Conservation (phyloP, 805 yeast species). For the Candida sanyiensis region DNA sequence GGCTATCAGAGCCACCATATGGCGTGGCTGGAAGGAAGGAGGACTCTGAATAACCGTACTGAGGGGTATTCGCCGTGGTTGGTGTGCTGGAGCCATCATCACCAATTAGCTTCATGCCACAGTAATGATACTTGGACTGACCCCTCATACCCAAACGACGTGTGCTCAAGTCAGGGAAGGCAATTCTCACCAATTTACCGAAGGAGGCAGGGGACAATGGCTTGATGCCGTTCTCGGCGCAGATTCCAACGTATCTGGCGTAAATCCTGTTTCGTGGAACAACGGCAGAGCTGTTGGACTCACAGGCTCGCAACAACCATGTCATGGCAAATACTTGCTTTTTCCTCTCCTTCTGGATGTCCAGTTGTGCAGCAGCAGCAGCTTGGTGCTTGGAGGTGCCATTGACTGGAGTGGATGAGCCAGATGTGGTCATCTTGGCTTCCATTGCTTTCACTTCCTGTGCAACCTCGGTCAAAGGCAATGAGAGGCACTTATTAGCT, state of each 20-base stretch:
- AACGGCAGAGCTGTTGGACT: slow-evolving; percentile 41
- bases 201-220: slow-evolving; percentile 73
- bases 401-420: slow-evolving; percentile 10
- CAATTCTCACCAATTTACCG: slow-evolving; percentile 61
- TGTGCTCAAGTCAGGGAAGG: slow-evolving; percentile 61
- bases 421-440: slow-evolving; percentile 8
- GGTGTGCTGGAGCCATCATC: slow-evolving; percentile 26
- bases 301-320: slow-evolving; percentile 68
- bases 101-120: slow-evolving; percentile 55
- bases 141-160: slow-evolving; percentile 77
- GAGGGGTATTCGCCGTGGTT: slow-evolving; percentile 23
- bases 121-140: slow-evolving; percentile 73
- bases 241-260: slow-evolving; percentile 55
- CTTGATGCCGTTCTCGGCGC: slow-evolving; percentile 47
- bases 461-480: slow-evolving; percentile 40
- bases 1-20: slow-evolving; percentile 25
- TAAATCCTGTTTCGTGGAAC: slow-evolving; percentile 65
- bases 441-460: slow-evolving; percentile 40
- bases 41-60: slow-evolving; percentile 21
- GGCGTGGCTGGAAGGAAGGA: slow-evolving; percentile 26
- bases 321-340: slow-evolving; percentile 78
- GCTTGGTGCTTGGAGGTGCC: slow-evolving; percentile 16
- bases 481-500: slow-evolving; percentile 26
- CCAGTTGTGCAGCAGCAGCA: slow-evolving; percentile 20
- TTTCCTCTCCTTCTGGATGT: slow-evolving; percentile 46